Evolutionary conservation across 2,329 filamentous ascomycete genomes (phyloP).

Genomic region (Sporothrix protearum): DNA sequence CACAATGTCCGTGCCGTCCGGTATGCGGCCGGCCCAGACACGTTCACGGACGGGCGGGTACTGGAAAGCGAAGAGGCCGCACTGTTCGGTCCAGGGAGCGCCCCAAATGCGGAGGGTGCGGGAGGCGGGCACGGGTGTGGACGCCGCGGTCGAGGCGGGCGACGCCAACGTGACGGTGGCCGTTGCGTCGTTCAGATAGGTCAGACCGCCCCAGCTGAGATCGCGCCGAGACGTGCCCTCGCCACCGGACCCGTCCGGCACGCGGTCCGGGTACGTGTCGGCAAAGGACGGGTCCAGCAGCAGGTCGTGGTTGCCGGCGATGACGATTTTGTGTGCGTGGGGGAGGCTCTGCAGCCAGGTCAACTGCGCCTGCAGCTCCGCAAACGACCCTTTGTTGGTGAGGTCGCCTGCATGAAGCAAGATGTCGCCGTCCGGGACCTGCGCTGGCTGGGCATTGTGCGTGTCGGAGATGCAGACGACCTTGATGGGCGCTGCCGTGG

Average conservation of each 20-base stretch:
- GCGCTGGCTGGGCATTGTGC: slow-evolving; percentile 31
- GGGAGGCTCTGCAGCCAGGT: slow-evolving; percentile 37
- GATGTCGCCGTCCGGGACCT: slow-evolving; percentile 39
- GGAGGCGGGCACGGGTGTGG: not conserved
- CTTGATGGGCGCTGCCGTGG: not conserved
- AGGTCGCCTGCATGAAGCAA: slow-evolving; percentile 44
- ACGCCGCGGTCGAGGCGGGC: not conserved
- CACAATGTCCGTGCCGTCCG: slow-evolving; percentile 17
- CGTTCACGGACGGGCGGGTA: slow-evolving; percentile 24
- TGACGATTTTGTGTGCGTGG: slow-evolving; percentile 38
- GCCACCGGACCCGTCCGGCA: slow-evolving; percentile 24
- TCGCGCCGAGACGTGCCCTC: slow-evolving; percentile 21
- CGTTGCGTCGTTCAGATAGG: slow-evolving; percentile 27
- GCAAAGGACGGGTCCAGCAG: slow-evolving; percentile 23
- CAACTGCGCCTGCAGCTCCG: slow-evolving; percentile 38
- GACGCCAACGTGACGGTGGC: slow-evolving; percentile 14
- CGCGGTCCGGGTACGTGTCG: slow-evolving; percentile 20
- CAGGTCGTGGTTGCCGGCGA: slow-evolving; percentile 31
- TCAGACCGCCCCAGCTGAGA: slow-evolving; percentile 29
- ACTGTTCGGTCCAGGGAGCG: slow-evolving; percentile 30
- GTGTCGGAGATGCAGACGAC: slow-evolving; percentile 17
- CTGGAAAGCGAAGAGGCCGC: slow-evolving; percentile 31
- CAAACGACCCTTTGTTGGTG: slow-evolving; percentile 38
- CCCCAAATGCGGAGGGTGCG: slow-evolving; percentile 28
- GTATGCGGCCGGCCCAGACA: slow-evolving; percentile 12